A percentile compares a stretch with the other conserved stretches of the same genome.
These are phyloP conservation scores for Mycena epipterygia DNA, from an alignment of 768 basidiomycete genomes.

Conservation along the genomic window DNA sequence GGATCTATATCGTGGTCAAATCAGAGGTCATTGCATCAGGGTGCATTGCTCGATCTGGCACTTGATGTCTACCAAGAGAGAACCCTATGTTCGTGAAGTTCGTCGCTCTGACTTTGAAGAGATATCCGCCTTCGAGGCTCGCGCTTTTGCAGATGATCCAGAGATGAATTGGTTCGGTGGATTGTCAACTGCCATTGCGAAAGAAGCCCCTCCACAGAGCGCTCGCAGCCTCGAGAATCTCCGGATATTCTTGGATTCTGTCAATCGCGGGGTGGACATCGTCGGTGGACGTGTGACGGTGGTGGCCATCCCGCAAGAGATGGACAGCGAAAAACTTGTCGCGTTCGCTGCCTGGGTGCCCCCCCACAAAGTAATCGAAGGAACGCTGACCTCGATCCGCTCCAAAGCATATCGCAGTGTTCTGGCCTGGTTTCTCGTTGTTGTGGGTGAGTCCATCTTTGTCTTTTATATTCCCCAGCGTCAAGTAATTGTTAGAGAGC, in stretches of 20 bases:
- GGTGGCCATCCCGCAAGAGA: background rate
- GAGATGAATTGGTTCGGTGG: slow-evolving; percentile 32
- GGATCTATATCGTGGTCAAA: no score
- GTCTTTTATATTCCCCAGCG: background rate
- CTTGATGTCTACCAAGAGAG: no score
- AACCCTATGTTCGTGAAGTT: slow-evolving; percentile 21
- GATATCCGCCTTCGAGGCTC: slow-evolving; percentile 13
- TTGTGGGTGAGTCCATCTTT: background rate
- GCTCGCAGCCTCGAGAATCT: slow-evolving; percentile 15
- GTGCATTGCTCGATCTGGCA: no score
- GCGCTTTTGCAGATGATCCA: slow-evolving; percentile 19
- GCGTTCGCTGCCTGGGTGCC: slow-evolving; percentile 24
- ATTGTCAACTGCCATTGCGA: slow-evolving; percentile 5
- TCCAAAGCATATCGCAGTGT: slow-evolving; percentile 5
- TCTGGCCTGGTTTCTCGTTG: background rate
- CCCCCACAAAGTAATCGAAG: slow-evolving; percentile 21
- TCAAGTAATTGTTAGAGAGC: background rate
- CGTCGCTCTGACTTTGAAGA: slow-evolving; percentile 8
- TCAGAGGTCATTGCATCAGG: no score
- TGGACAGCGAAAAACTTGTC: slow-evolving; percentile 11
- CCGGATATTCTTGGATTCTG: slow-evolving; percentile 10
- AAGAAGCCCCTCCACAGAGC: background rate
- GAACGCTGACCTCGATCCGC: slow-evolving; percentile 8
- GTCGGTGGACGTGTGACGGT: slow-evolving; percentile 22
- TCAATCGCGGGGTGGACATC: slow-evolving; percentile 14